Evolutionary conservation across 495 filamentous ascomycete genomes (phyloP), one percentile per base, ranked within the genome.

Genomic region (Aspergillus nanangensis): DNA sequence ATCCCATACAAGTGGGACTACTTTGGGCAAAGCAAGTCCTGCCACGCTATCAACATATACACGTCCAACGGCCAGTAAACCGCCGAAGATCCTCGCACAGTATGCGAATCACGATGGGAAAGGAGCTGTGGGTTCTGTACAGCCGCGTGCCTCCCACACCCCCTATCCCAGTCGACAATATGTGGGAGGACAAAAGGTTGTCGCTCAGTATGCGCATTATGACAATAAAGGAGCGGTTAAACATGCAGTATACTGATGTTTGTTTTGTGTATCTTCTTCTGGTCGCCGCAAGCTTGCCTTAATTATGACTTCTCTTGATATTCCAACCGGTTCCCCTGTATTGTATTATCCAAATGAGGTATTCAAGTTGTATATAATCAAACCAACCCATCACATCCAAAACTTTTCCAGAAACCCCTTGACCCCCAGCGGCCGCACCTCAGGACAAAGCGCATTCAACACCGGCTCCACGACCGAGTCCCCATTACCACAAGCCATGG

Each of bases 361-460:
- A n/a, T n/a, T n/a, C n/a, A n/a, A n/a, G n/a, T n/a, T n/a, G n/a
- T n/a, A n/a, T n/a, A n/a, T n/a, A n/a, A n/a, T n/a, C n/a, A n/a
- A n/a, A n/a, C n/a, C n/a, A n/a, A n/a, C n/a, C n/a, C n/a, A n/a
- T n/a, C n/a, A n/a, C n/a, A n/a, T n/a, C 35, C 44, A 46, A 21
- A 37, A 46, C 17, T 22, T 25, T 15, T 48, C 37, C 19, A 48
- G 5, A 25, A 40, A 48, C 27, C 13, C 37, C n/a, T 20, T 23
- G 8, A 48, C 23, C 0, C 7, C 25, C 13, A 22, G 15, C 80
- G 79, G 79, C 45, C 79, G 27, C 2, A 49, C 25, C 4, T 33
- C 22, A 2, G 57, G 35, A 19, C 38, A 54, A 34, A 49, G 41
- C 24, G 15, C 15, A 39, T 49, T 46, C 17, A 49, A 23, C 9